Conservation (phyloP, 2,329 filamentous ascomycete genomes). For the Ophiostoma angusticollis region DNA sequence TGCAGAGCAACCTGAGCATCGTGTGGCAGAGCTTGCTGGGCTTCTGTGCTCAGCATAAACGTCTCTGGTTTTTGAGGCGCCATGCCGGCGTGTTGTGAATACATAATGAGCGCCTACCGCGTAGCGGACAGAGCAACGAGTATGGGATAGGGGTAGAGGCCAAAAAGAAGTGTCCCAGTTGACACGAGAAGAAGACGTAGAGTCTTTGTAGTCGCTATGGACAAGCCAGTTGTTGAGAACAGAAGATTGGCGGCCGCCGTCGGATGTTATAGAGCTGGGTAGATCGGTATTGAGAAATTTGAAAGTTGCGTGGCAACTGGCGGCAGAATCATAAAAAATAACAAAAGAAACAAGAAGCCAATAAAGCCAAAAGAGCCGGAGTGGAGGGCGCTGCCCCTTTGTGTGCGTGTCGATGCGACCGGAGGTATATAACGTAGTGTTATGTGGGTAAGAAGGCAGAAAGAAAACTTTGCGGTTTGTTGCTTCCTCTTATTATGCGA, state of each 20-base stretch:
- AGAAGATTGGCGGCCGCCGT: background rate
- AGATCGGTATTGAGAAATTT: conserved; percentile 5
- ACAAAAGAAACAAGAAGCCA: background rate
- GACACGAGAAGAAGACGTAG: background rate
- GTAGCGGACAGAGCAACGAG: background rate
- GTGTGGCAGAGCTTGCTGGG: conserved; percentile 88
- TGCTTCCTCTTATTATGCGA: background rate
- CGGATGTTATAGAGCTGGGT: background rate
- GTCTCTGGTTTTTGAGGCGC: conserved; percentile 95
- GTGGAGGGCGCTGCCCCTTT: conserved; percentile 15
- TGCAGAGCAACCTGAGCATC: conserved; percentile 95
- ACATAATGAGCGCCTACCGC: conserved; percentile 41
- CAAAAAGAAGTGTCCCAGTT: too few species aligned
- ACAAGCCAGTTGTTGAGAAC: conserved; percentile 11
- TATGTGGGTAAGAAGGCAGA: too few species aligned
- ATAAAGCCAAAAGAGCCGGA: too few species aligned
- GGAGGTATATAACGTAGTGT: too few species aligned
- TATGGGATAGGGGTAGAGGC: too few species aligned
- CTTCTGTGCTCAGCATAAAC: conserved; percentile 95
- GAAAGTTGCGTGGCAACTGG: background rate
- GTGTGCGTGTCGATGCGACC: conserved; percentile 1
- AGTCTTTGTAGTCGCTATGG: conserved; percentile 3
- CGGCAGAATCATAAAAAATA: background rate
- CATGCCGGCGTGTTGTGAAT: conserved; percentile 75
- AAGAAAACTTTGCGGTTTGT: too few species aligned